A percentile compares a stretch with the other conserved stretches of the same genome.
Evolutionary conservation across 805 yeast species (phyloP).

Genomic region (Jamesozyma spencerorum): DNA sequence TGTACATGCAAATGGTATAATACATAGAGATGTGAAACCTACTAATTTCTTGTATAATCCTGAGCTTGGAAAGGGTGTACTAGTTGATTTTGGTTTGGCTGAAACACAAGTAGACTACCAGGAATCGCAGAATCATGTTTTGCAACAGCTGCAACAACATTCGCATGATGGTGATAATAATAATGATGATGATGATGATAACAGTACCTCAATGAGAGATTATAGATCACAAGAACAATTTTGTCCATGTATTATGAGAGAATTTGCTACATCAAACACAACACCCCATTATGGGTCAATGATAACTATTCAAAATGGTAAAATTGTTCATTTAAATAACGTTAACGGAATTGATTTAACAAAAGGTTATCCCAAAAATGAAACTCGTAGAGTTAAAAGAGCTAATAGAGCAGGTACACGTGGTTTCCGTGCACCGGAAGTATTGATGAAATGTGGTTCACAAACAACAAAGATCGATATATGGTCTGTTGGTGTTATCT

Average conservation of each 20-base stretch:
- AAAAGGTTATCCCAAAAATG: constrained; percentile 78
- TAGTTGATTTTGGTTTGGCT: constrained; percentile 90
- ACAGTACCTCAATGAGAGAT: constrained; percentile 9
- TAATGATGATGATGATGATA: not conserved
- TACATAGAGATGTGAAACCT: constrained; percentile 89
- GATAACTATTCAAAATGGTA: constrained; percentile 27
- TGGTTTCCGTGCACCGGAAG: constrained; percentile 93
- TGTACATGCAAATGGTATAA: constrained; percentile 64
- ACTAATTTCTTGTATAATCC: constrained; percentile 62
- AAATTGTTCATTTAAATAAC: constrained; percentile 26
- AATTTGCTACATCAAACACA: constrained; percentile 2
- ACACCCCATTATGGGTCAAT: constrained; percentile 13
- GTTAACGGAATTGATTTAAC: constrained; percentile 32
- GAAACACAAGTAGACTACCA: constrained; percentile 40
- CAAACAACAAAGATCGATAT: constrained; percentile 77
- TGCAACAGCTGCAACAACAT: constrained; percentile 1
- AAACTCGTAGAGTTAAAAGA: constrained; percentile 76
- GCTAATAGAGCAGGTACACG: constrained; percentile 97
- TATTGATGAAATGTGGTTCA: constrained; percentile 72
- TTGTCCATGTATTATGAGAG: constrained; percentile 52
- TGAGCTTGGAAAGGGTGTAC: constrained; percentile 65
- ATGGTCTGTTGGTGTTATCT: constrained; percentile 89
- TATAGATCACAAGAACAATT: constrained; percentile 26
- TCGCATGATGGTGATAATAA: not conserved
- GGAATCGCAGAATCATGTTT: not conserved